Conservation (phyloP, 805 yeast species). For the Ogataea neopini region DNA sequence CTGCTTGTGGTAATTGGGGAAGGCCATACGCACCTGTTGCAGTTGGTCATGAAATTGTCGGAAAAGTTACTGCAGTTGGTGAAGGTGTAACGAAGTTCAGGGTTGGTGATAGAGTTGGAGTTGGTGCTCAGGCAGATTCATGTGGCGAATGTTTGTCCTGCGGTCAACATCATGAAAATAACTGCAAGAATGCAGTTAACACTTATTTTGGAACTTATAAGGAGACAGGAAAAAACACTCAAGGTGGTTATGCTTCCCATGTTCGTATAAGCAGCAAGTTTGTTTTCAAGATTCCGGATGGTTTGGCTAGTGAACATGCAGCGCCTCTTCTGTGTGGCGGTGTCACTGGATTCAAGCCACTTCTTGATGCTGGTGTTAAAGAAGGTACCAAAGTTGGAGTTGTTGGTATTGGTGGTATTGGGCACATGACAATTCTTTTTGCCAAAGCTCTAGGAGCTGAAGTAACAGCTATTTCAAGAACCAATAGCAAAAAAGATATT, state of each 20-base stretch:
- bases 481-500: constrained; percentile 40
- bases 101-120: constrained; percentile 55
- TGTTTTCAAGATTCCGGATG: constrained; percentile 63
- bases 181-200: constrained; percentile 38
- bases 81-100: constrained; percentile 49
- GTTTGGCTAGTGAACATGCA: constrained; percentile 50
- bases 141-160: constrained; percentile 67
- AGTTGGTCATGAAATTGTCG: constrained; percentile 67
- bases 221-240: constrained; percentile 36
- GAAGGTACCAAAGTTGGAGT: constrained; percentile 50
- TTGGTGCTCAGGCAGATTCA: constrained; percentile 54
- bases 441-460: constrained; percentile 66
- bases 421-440: constrained; percentile 61
- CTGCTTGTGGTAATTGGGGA: constrained; percentile 51
- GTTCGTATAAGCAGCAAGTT: constrained; percentile 63
- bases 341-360: constrained; percentile 68
- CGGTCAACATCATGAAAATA: constrained; percentile 47
- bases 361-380: constrained; percentile 45
- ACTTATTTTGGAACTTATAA: constrained; percentile 38
- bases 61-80: constrained; percentile 61
- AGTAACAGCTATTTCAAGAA: constrained; percentile 56
- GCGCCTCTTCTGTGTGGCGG: constrained; percentile 84
- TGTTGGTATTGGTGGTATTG: constrained; percentile 68
- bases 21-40: constrained; percentile 38
- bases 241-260: constrained; percentile 72